Base-by-base conservation (phyloP, 768 basidiomycete species). In the Ephemerocybe angulata region DNA sequence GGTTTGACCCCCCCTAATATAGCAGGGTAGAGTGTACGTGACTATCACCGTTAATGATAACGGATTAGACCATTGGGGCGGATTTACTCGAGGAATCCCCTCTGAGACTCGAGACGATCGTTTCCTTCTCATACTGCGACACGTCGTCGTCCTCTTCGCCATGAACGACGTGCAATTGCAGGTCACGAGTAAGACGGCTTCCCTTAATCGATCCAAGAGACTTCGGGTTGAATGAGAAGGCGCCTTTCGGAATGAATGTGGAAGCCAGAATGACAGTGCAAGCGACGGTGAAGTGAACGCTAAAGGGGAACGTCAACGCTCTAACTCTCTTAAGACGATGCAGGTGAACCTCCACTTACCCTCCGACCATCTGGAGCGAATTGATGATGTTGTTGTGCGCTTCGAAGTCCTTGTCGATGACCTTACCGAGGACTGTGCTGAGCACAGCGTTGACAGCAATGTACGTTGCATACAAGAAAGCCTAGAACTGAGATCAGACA, bases 381-480 rank as follows among this genome's bases (percentile, higher is more conserved):
- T 58, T 27, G 12, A 55, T 11, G 53, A 70, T 65, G 50, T 64
- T 67, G 27, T 52, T 48, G 50, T 65, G 47, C 21, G 56, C 43
- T 17, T 28, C 53, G 28, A 58, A 64, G 55, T 71, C 70, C 1
- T 58, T 59, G 44, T 70, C 69, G 47, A 71, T 65, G 8, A 71
- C 67, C n/a, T 56, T 61, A 17, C 70, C 71, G 24, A 72, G 64
- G 12, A 68, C 58, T 1, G 62, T 54, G 54, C 58, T 56, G 21
- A 56, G 37, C 4, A 53, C 31, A 6, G 58, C 58, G 38, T 59
- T 65, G 28, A 67, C 44, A 17, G 71, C 68, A 37, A 72, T 72
- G 58, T 71, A 70, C 21, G 67, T 67, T 12, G 68, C 64, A 53
- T 72, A 70, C 22, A 72, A 46, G 63, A 72, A 71, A 17, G 68